Evolutionary conservation across 2,329 filamentous ascomycete species (phyloP), one percentile per base, ranked within the genome.

Genomic region (Colletotrichum horii): DNA sequence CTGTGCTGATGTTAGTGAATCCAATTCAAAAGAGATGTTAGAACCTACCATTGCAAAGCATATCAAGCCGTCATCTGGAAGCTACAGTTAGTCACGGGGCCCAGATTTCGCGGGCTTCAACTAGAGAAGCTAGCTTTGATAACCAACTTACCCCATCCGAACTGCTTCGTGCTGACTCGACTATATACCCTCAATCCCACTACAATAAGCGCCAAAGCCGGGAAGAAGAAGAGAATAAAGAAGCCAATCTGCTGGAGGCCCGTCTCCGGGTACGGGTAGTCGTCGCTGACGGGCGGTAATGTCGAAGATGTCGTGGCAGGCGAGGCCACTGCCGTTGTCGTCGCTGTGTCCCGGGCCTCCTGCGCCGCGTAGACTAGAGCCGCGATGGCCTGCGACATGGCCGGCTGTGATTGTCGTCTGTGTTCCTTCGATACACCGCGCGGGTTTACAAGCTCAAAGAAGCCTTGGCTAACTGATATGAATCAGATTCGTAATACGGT

Each of bases 171-270:
- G 22, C 43, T 74, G 38, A 76, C 65, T 52, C 70, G 56, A 60
- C 70, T 73, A 12, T 74, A 74, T 9, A 76, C 65, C 58, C 74
- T 52, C 48, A 74, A 43, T 28, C 43, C 74, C 48, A 76, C 74
- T 1, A 76, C 34, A 16, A 76, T 38, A 2, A 74, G 22, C 24
- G 74, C 70, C 26, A 76, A 12, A 5, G 34, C 34, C 12, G 74
- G 73, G 8, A 76, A 76, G 48, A 76, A 74, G 64, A 74, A 76
- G 2, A 76, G 70, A 9, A 76, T 28, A 5, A 74, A 69, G 64
- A 76, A 74, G 1, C 70, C 70, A n/a, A 55, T 34, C 11, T 74
- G 74, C 4, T 74, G 70, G 8, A 76, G 58, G 30, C 62, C 28
- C 64, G 74, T 68, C 32, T 68, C 61, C 28, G 74, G 74, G 26